These are phyloP conservation scores for Dacryopinax spathularia DNA, from an alignment of 768 basidiomycete species.

Conservation along the genomic window DNA sequence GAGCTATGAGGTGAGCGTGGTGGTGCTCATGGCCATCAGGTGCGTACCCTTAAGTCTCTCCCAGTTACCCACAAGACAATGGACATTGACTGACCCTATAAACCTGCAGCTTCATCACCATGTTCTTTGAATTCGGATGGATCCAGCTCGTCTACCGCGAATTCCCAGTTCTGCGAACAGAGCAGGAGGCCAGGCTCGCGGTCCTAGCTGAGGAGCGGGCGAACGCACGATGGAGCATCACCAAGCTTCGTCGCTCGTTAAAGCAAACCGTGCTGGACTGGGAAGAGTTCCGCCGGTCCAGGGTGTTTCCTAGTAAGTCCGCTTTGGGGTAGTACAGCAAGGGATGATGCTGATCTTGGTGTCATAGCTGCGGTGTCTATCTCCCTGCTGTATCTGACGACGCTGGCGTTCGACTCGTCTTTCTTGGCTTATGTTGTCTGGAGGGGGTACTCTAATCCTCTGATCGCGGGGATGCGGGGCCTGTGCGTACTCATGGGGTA, in stretches of 20 bases:
- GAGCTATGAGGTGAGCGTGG: not conserved
- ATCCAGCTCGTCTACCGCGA: constrained; percentile 28
- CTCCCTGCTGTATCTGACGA: not conserved
- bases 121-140: constrained; percentile 33
- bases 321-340: too few species aligned
- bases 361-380: not conserved
- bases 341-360: too few species aligned
- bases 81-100: not conserved
- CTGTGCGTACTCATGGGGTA: constrained; percentile 30
- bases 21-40: not conserved
- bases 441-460: constrained; percentile 31
- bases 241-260: constrained; percentile 4
- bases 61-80: not conserved
- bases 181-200: constrained; percentile 14
- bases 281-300: constrained; percentile 28
- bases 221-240: constrained; percentile 6
- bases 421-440: constrained; percentile 40
- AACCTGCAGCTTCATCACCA: constrained; percentile 17
- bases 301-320: constrained; percentile 30
- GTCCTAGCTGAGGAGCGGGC: not conserved
- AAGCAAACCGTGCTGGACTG: constrained; percentile 19
- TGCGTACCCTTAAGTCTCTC: not conserved
- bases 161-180: constrained; percentile 24
- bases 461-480: constrained; percentile 38
- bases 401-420: constrained; percentile 35